These are phyloP conservation scores for Synchytrium microbalum DNA, from an alignment of 371 early-diverging fungal species.

Conservation along the genomic window DNA sequence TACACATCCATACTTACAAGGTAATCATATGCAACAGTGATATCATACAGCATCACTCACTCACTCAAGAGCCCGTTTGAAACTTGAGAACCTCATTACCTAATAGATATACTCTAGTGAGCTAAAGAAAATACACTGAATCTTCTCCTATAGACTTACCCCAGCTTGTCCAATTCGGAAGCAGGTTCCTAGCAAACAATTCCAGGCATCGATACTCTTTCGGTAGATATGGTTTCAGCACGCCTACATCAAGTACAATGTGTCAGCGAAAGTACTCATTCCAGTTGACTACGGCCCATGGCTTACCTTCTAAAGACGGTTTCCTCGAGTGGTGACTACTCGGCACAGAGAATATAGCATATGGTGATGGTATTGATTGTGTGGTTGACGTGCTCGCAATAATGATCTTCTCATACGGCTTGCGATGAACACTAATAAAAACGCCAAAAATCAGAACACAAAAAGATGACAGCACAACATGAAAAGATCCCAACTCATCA, in stretches of 20 bases:
- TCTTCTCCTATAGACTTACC: no score
- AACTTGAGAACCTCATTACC: neutral
- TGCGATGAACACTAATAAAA: slow-evolving; percentile 46
- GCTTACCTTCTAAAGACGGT: slow-evolving; percentile 44
- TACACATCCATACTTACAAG: no score
- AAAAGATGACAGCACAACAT: neutral
- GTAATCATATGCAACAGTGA: no score
- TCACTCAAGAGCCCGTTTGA: no score
- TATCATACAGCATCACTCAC: no score
- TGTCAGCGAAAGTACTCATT: neutral
- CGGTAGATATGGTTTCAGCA: slow-evolving; percentile 13
- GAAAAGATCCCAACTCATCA: slow-evolving; percentile 9
- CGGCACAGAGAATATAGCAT: slow-evolving; percentile 48
- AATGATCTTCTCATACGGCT: slow-evolving; percentile 58
- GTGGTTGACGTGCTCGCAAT: slow-evolving; percentile 31
- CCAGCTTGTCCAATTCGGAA: slow-evolving; percentile 61
- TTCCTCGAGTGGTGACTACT: slow-evolving; percentile 59
- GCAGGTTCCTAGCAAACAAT: slow-evolving; percentile 61
- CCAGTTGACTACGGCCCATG: neutral
- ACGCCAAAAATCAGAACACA: neutral
- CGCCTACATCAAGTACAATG: slow-evolving; percentile 1
- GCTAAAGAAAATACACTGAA: neutral
- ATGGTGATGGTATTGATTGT: neutral
- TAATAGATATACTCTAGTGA: neutral
- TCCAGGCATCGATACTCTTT: slow-evolving; percentile 44